phyloP scores from a whole-genome alignment of 1,139 yeast genomes.

The Geotrichum reessii region DNA sequence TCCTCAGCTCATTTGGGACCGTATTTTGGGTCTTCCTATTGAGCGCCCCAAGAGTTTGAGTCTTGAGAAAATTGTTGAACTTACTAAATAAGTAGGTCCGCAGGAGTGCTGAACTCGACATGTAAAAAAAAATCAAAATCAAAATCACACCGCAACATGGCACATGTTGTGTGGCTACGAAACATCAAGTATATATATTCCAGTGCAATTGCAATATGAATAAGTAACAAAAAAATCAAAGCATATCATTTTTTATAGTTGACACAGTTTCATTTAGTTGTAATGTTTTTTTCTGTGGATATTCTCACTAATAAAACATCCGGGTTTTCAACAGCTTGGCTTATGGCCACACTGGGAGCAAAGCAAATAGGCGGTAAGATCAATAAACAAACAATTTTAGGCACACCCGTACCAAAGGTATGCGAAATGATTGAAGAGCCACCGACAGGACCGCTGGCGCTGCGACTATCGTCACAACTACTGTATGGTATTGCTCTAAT shows the following conservation, averaged over 20 bases:
- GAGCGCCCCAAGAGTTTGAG: constrained; percentile 98
- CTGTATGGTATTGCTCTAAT: constrained; percentile 16
- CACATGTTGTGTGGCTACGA: not conserved
- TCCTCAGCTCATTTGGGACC: constrained; percentile 93
- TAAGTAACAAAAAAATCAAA: not conserved
- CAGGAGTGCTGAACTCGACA: not conserved
- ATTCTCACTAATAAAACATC: constrained; percentile 12
- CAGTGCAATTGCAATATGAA: not conserved
- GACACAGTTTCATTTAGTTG: no score
- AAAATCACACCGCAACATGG: not conserved
- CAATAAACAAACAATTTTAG: constrained; percentile 9
- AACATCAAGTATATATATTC: not conserved
- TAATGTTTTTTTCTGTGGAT: constrained; percentile 18
- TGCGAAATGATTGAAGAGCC: constrained; percentile 16
- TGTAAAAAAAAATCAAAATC: not conserved
- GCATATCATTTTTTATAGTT: no score
- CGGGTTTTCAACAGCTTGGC: constrained; percentile 19
- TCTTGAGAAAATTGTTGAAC: constrained; percentile 40
- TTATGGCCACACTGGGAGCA: constrained; percentile 17
- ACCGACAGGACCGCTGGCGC: constrained; percentile 16
- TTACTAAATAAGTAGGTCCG: constrained; percentile 25
- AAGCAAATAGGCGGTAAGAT: constrained; percentile 6
- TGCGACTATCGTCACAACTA: constrained; percentile 15
- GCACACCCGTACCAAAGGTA: constrained; percentile 14
- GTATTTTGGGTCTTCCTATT: constrained; percentile 91